A percentile compares a stretch with the other conserved stretches of the same genome.
Evolutionary conservation across 345 rosid genomes (phyloP).

Genomic region (Populus euphratica): DNA sequence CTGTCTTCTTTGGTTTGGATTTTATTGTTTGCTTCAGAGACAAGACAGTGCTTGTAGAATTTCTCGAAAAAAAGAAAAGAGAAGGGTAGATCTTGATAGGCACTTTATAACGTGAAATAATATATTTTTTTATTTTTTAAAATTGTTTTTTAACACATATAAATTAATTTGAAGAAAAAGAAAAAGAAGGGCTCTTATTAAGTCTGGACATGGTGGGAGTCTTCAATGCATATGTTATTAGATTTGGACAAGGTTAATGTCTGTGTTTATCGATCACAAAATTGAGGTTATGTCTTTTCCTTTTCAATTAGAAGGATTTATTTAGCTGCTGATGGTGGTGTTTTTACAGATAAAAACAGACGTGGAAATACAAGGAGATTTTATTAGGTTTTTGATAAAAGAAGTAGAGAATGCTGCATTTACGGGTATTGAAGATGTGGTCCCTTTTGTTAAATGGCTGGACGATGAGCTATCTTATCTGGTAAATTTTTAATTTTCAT

Average conservation of each 20-base stretch:
- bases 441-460: slow-evolving; percentile 94
- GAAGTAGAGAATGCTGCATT: slow-evolving; percentile 85
- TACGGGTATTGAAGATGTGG: slow-evolving; percentile 77
- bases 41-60: slow-evolving; percentile 31
- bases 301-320: no score
- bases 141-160: no score
- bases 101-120: background rate
- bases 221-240: no score
- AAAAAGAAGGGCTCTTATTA: no score
- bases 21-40: slow-evolving; percentile 25
- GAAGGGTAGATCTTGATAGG: background rate
- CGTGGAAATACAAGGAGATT: slow-evolving; percentile 93
- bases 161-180: no score
- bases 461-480: slow-evolving; percentile 90
- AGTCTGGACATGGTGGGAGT: no score
- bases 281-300: no score
- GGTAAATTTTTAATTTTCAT: slow-evolving; percentile 32
- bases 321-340: background rate
- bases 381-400: slow-evolving; percentile 77
- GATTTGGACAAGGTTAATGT: no score
- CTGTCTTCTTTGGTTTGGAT: slow-evolving; percentile 14
- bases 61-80: background rate
- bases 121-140: no score
- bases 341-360: slow-evolving; percentile 80
- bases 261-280: no score